A percentile compares a stretch with the other conserved stretches of the same genome.
These are phyloP conservation scores for Fistulinella prunicolor DNA, from an alignment of 768 basidiomycete genomes.

Conservation along the genomic window DNA sequence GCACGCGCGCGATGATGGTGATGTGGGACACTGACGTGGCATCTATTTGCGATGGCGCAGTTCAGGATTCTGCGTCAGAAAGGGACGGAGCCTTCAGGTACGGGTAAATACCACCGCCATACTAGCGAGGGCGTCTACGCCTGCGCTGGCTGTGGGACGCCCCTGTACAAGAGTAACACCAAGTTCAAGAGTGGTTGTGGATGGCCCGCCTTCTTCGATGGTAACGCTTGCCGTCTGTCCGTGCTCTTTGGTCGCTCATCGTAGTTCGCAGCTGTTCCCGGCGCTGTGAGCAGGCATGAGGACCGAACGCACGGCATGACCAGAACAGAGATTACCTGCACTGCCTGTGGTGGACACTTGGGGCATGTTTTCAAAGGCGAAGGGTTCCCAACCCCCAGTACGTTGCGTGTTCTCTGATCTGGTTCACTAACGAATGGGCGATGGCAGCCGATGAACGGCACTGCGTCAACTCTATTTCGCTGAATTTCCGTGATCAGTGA, in stretches of 20 bases:
- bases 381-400: constrained; percentile 75
- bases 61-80: constrained; percentile 84
- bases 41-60: constrained; percentile 43
- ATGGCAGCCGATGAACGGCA: constrained; percentile 74
- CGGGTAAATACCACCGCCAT: constrained; percentile 78
- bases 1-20: neutral
- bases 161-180: constrained; percentile 83
- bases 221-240: constrained; percentile 36
- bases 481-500: constrained; percentile 60
- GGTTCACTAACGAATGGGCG: neutral
- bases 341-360: constrained; percentile 89
- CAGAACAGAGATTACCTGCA: constrained; percentile 84
- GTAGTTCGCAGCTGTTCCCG: constrained; percentile 69
- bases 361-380: constrained; percentile 97
- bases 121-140: constrained; percentile 63
- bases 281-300: constrained; percentile 77
- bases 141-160: constrained; percentile 78
- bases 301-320: constrained; percentile 64
- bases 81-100: constrained; percentile 78
- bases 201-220: constrained; percentile 98
- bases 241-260: neutral
- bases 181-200: constrained; percentile 94
- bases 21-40: neutral
- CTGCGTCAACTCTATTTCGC: constrained; percentile 86
- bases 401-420: constrained; percentile 22